phyloP scores from a whole-genome alignment of 495 filamentous ascomycete genomes.

The Aspergillus sclerotiicarbonarius region DNA sequence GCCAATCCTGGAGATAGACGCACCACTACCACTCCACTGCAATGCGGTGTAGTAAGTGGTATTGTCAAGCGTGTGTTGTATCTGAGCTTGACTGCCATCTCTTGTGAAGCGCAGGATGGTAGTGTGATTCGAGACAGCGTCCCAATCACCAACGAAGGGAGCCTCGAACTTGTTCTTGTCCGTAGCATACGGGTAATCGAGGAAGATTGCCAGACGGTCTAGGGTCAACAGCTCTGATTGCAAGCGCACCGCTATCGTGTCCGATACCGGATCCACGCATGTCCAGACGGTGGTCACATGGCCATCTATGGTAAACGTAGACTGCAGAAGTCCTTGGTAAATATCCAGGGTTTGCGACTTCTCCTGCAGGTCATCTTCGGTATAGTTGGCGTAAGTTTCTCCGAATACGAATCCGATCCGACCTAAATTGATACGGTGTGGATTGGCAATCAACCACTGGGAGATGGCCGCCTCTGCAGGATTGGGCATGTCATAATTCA shows the following conservation, averaged over 20 bases:
- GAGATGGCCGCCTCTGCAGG: constrained; percentile 17
- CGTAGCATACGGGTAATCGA: constrained; percentile 13
- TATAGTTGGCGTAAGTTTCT: constrained; percentile 5
- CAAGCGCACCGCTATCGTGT: constrained; percentile 6
- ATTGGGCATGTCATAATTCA: constrained; percentile 20
- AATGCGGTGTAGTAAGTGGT: constrained; percentile 10
- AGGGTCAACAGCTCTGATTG: constrained; percentile 1
- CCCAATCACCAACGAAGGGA: constrained; percentile 12
- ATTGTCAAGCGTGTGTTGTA: constrained; percentile 1
- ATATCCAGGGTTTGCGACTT: constrained; percentile 16
- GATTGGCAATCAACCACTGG: constrained; percentile 20
- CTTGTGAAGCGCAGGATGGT: neutral
- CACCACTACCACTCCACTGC: neutral
- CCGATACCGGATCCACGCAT: neutral
- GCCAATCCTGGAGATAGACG: neutral
- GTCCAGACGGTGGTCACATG: neutral
- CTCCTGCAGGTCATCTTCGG: constrained; percentile 6
- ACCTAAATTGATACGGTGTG: constrained; percentile 17
- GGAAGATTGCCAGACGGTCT: constrained; percentile 8
- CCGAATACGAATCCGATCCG: constrained; percentile 16
- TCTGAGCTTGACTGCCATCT: neutral
- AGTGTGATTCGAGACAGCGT: neutral
- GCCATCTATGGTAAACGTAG: constrained; percentile 11
- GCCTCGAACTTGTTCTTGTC: constrained; percentile 14
- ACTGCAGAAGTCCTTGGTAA: constrained; percentile 11